phyloP scores from a whole-genome alignment of 257 asterid species.

The Salvia splendens region DNA sequence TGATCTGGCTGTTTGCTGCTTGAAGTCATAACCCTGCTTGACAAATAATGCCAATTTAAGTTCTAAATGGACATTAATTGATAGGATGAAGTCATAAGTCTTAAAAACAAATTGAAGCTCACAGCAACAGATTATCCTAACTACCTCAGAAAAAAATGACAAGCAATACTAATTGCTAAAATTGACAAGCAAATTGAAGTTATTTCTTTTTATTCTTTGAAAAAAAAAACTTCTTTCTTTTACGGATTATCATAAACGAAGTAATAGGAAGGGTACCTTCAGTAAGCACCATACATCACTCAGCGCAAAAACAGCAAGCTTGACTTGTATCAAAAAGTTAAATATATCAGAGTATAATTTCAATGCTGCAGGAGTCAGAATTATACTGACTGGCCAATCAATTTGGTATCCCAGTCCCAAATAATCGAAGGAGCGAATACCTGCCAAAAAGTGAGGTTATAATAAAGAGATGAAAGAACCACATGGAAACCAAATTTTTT shows the following conservation, averaged over 20 bases:
- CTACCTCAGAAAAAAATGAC: not conserved
- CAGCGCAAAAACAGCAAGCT: slow-evolving; percentile 90
- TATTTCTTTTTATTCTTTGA: no score
- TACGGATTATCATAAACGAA: slow-evolving; percentile 10
- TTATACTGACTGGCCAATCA: slow-evolving; percentile 89
- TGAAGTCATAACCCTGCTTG: slow-evolving; percentile 47
- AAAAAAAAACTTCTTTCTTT: no score
- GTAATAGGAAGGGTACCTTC: slow-evolving; percentile 55
- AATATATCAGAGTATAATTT: slow-evolving; percentile 79
- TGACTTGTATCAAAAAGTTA: slow-evolving; percentile 85
- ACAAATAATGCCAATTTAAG: slow-evolving; percentile 41
- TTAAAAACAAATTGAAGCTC: slow-evolving; percentile 14
- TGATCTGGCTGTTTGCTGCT: slow-evolving; percentile 45
- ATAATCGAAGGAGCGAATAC: slow-evolving; percentile 77
- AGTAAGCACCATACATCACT: slow-evolving; percentile 81
- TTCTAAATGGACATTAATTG: slow-evolving; percentile 21
- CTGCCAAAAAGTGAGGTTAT: slow-evolving; percentile 49
- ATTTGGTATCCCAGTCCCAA: slow-evolving; percentile 92
- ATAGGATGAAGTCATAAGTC: slow-evolving; percentile 5
- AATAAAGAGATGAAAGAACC: slow-evolving; percentile 26
- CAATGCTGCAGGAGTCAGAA: slow-evolving; percentile 79
- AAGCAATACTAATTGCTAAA: not conserved
- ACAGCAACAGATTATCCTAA: slow-evolving; percentile 2
- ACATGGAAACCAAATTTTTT: slow-evolving; percentile 22
- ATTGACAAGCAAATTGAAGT: no score